phyloP scores from a whole-genome alignment of 495 filamentous ascomycete species.

The Glutinoglossum americanum region DNA sequence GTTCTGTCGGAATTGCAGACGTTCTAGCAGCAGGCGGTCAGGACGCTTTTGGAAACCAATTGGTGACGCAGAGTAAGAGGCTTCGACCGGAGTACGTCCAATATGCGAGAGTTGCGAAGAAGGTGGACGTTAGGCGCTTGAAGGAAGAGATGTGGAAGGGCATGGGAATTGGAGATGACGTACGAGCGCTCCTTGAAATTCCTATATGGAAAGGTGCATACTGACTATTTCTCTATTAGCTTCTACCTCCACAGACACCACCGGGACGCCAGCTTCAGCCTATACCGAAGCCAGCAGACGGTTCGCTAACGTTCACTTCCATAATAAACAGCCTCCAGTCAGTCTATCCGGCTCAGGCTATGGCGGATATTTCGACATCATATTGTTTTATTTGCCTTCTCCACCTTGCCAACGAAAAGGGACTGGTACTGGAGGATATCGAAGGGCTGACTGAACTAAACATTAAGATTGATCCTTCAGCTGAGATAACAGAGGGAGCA shows the following conservation, averaged over 20 bases:
- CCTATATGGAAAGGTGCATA: neutral
- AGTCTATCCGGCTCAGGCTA: constrained; percentile 62
- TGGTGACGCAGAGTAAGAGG: constrained; percentile 74
- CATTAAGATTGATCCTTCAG: constrained; percentile 18
- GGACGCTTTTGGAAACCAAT: constrained; percentile 68
- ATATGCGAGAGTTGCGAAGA: constrained; percentile 91
- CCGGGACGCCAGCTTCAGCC: neutral
- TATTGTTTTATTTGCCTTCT: constrained; percentile 95
- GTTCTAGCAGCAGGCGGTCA: constrained; percentile 13
- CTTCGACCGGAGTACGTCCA: constrained; percentile 86
- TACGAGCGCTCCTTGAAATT: neutral
- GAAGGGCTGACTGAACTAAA: constrained; percentile 19
- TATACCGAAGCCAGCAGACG: constrained; percentile 1
- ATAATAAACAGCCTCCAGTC: constrained; percentile 74
- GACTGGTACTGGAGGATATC: constrained; percentile 41
- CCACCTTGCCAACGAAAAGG: constrained; percentile 94
- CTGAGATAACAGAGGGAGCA: constrained; percentile 9
- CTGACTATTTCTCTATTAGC: neutral
- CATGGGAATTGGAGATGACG: constrained; percentile 38
- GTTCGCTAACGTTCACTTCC: constrained; percentile 56
- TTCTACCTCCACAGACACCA: neutral
- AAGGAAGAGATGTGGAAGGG: constrained; percentile 95
- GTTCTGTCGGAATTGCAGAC: constrained; percentile 20
- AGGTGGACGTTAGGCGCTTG: constrained; percentile 86
- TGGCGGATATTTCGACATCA: constrained; percentile 89